Evolutionary conservation across 148 eudicot genomes (phyloP).

Genomic region (Rhododendron mucronatum): DNA sequence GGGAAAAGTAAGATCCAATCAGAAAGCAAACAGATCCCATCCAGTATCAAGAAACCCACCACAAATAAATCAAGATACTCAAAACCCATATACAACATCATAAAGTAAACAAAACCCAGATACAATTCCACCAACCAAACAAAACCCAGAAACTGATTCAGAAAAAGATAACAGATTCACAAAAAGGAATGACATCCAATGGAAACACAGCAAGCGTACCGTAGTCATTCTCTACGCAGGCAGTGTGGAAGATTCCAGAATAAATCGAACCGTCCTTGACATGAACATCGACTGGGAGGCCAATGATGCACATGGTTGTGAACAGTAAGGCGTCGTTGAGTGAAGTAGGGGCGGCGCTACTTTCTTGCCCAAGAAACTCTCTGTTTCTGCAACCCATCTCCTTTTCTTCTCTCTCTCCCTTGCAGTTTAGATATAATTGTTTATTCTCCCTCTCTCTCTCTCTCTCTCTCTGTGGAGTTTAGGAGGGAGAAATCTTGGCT

Average conservation of each 20-base stretch:
- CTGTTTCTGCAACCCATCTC: constrained; percentile 48
- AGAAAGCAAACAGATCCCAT: constrained; percentile 25
- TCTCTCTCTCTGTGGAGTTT: not conserved
- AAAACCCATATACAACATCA: constrained; percentile 20
- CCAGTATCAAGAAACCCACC: constrained; percentile 6
- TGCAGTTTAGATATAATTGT: not conserved
- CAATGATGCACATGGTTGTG: constrained; percentile 76
- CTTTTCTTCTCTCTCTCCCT: not conserved
- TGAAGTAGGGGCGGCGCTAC: constrained; percentile 13
- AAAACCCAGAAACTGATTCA: constrained; percentile 13
- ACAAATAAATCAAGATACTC: constrained; percentile 7
- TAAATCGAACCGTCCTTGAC: constrained; percentile 70
- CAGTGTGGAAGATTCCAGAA: constrained; percentile 79
- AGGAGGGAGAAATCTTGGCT: not conserved
- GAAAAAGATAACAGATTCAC: not conserved
- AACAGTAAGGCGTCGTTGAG: constrained; percentile 56
- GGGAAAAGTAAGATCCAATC: constrained; percentile 7
- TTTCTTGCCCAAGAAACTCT: constrained; percentile 20
- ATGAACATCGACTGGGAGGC: constrained; percentile 78
- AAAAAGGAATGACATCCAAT: not conserved
- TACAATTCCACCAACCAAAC: not conserved
- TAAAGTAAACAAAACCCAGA: not conserved
- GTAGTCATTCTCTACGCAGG: constrained; percentile 49
- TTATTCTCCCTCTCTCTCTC: not conserved
- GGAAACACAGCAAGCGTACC: constrained; percentile 31